Evolutionary conservation across 768 basidiomycete species (phyloP), one percentile per base, ranked within the genome.

Genomic region (Goffeauzyma gilvescens): DNA sequence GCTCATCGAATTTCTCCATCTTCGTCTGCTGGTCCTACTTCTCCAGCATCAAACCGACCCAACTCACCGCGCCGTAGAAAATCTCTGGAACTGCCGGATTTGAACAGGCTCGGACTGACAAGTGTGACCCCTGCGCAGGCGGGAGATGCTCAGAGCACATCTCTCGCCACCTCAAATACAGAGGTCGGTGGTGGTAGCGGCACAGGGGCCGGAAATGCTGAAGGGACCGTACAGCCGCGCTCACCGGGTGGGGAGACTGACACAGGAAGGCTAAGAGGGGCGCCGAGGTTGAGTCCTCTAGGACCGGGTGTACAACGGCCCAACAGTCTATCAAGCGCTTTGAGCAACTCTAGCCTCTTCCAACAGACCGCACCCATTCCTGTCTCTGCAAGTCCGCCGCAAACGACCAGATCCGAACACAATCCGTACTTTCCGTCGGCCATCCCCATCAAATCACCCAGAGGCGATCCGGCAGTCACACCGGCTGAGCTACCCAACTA

Each of bases 71-170:
- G 61, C 32, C 45, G 61, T 14, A 41, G 61, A 10, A 63, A 63
- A 50, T 60, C 59, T n/a, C 50, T 63, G 17, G 61, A 63, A 48
- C 43, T 63, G 21, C 61, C 61, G 2, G 61, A 63, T 44, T 44
- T 63, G n/a, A 63, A 63, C 36, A 27, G 54, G 38, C 39, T 63
- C n/a, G 50, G 51, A 9, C 58, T 63, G 36, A 63, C 61, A 10
- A 41, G 33, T 26, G 26, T 31, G 25, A 34, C 17, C 20, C 49
- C 55, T 10, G 54, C 54, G 8, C 44, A 49, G 34, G 54, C 57
- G 15, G 44, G 44, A 9, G 46, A 54, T 32, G 49, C 49, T 42
- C 49, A 53, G 14, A 48, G 45, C 17, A 37, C 50, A 12, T 50
- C 50, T 9, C 40, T 46, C 12, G 25, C 42, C 41, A 14, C 41